Percentiles rank a stretch among this genome's conserved stretches.
phyloP scores from a whole-genome alignment of 345 rosid genomes.

The Firmiana major region DNA sequence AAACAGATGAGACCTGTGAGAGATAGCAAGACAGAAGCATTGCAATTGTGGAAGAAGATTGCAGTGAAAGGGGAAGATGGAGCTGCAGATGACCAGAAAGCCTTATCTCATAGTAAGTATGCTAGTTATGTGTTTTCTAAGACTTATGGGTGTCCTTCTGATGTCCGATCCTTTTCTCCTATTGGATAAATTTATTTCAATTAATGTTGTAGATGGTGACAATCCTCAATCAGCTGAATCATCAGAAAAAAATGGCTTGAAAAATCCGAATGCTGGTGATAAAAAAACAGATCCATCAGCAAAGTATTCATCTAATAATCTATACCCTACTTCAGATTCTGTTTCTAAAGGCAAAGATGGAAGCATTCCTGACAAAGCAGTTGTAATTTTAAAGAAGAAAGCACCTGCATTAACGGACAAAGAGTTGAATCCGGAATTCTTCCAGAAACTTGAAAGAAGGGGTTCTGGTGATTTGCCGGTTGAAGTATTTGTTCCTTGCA shows the following conservation, averaged over 20 bases:
- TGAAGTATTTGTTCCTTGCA: conserved; percentile 89
- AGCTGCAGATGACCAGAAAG: conserved; percentile 54
- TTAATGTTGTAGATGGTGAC: conserved; percentile 31
- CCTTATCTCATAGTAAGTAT: conserved; percentile 52
- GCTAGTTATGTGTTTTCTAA: neutral
- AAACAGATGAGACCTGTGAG: conserved; percentile 90
- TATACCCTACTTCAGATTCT: conserved; percentile 46
- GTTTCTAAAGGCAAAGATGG: conserved; percentile 56
- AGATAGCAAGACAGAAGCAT: conserved; percentile 90
- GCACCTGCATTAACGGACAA: conserved; percentile 78
- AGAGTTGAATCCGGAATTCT: conserved; percentile 88
- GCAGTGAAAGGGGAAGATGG: conserved; percentile 73
- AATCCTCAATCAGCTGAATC: conserved; percentile 32
- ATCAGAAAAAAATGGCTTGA: conserved; percentile 42
- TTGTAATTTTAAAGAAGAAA: conserved; percentile 83
- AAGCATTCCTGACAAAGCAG: conserved; percentile 74
- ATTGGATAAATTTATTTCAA: conserved; percentile 3
- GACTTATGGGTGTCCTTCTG: neutral
- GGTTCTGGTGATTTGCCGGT: conserved; percentile 80
- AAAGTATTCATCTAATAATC: conserved; percentile 48
- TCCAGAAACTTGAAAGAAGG: conserved; percentile 83
- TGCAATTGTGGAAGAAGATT: conserved; percentile 86
- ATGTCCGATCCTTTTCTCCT: conserved; percentile 8
- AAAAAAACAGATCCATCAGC: conserved; percentile 36
- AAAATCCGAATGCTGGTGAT: conserved; percentile 38